Percentiles rank a stretch among this genome's conserved stretches.
Conservation (phyloP, 306 rosid species). For the Oemleria cerasiformis region DNA sequence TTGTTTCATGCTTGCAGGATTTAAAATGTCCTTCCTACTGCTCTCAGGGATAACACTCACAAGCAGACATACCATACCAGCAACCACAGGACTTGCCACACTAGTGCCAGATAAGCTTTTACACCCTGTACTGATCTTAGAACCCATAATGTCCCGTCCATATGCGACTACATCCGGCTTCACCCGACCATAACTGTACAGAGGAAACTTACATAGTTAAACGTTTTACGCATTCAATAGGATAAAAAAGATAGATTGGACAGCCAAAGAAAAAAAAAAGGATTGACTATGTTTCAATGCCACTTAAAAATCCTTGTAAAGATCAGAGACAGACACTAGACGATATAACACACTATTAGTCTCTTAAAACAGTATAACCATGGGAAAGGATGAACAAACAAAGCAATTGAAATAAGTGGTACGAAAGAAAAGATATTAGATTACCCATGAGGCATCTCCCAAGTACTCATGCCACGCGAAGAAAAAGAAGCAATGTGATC, state of each 20-base stretch:
- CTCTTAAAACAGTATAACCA: conserved; percentile 2
- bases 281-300: background rate
- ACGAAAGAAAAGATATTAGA: background rate
- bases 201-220: conserved; percentile 6
- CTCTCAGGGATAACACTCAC: conserved; percentile 84
- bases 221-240: conserved; percentile 1
- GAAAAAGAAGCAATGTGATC: conserved; percentile 99
- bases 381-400: background rate
- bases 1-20: conserved; percentile 99
- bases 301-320: background rate
- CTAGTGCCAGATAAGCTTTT: conserved; percentile 98
- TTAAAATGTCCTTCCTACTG: conserved; percentile 59
- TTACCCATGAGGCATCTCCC: conserved; percentile 99
- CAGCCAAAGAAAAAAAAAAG: background rate
- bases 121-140: conserved; percentile 91
- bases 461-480: conserved; percentile 98
- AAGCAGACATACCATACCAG: conserved; percentile 95
- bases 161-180: conserved; percentile 98
- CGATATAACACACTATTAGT: background rate
- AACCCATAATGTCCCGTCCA: conserved; percentile 98
- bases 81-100: conserved; percentile 98
- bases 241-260: conserved; percentile 23
- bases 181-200: conserved; percentile 83
- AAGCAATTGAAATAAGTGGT: background rate
- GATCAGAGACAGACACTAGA: conserved; percentile 3